Conservation (phyloP, 2,329 filamentous ascomycete genomes). For the Neocatenulostroma microsporum region DNA sequence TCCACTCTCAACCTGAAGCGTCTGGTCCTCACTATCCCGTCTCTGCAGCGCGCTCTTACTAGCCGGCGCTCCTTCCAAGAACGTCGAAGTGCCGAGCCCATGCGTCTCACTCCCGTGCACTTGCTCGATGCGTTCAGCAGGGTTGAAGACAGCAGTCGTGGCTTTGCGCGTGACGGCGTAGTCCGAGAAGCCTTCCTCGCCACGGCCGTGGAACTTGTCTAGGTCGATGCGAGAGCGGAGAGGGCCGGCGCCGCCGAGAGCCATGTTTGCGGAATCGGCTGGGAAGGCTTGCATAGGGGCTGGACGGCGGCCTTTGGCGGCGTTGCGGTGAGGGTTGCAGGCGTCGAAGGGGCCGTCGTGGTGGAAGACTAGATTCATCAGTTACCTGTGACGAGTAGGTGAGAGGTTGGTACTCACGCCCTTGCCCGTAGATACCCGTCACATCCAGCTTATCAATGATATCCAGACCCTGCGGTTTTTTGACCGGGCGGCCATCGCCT, state of each 20-base stretch:
- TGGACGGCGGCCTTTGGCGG: slow-evolving; percentile 62
- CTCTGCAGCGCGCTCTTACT: slow-evolving; percentile 70
- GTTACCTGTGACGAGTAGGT: too few species aligned
- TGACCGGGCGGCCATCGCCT: slow-evolving; percentile 30
- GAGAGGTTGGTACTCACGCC: slow-evolving; percentile 61
- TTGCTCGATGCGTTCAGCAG: slow-evolving; percentile 57
- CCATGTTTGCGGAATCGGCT: slow-evolving; percentile 85
- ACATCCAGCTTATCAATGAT: slow-evolving; percentile 96
- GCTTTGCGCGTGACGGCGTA: slow-evolving; percentile 49
- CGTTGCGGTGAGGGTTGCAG: slow-evolving; percentile 88
- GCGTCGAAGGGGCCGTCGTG: slow-evolving; percentile 97
- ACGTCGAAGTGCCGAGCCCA: slow-evolving; percentile 88
- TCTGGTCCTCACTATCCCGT: slow-evolving; percentile 59
- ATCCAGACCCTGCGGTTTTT: slow-evolving; percentile 55
- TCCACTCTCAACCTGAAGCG: too few species aligned
- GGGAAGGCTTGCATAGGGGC: slow-evolving; percentile 97
- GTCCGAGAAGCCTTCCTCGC: slow-evolving; percentile 80
- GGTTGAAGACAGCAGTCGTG: slow-evolving; percentile 52
- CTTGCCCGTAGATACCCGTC: slow-evolving; percentile 89
- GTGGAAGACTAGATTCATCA: slow-evolving; percentile 66
- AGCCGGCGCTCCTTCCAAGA: slow-evolving; percentile 87
- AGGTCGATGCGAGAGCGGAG: slow-evolving; percentile 75
- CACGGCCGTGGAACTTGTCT: slow-evolving; percentile 75
- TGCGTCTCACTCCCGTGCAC: slow-evolving; percentile 77
- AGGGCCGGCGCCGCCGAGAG: slow-evolving; percentile 78